Evolutionary conservation across 1,284 basidiomycete genomes (phyloP).

Genomic region (Agroathelia rolfsii): DNA sequence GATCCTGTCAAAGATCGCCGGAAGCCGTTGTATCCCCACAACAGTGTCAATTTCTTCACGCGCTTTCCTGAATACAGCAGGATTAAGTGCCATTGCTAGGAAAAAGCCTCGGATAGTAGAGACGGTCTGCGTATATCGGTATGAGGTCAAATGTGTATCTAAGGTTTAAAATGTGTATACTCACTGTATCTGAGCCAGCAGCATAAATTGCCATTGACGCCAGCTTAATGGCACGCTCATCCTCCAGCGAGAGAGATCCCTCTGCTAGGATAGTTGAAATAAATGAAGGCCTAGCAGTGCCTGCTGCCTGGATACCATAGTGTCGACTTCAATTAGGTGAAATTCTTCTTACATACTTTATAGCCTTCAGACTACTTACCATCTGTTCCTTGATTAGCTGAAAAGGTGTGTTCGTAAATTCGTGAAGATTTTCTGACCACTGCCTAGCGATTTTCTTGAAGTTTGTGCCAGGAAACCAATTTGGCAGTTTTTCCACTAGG

Average conservation of each 20-base stretch:
- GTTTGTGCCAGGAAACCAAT: conserved; percentile 55
- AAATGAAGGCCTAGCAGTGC: conserved; percentile 41
- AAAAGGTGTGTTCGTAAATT: conserved; percentile 46
- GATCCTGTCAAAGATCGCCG: conserved; percentile 48
- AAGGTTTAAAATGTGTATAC: conserved; percentile 10
- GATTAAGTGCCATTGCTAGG: conserved; percentile 42
- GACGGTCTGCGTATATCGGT: conserved; percentile 42
- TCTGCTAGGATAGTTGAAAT: conserved; percentile 38
- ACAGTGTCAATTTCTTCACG: conserved; percentile 55
- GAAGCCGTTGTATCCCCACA: conserved; percentile 50
- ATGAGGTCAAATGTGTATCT: conserved; percentile 2
- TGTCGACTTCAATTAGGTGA: no score
- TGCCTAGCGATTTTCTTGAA: conserved; percentile 43
- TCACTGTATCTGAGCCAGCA: conserved; percentile 46
- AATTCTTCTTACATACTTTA: neutral
- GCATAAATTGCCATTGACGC: conserved; percentile 49
- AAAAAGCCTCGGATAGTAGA: conserved; percentile 42
- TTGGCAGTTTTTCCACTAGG: conserved; percentile 49
- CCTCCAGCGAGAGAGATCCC: conserved; percentile 33
- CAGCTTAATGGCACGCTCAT: conserved; percentile 50
- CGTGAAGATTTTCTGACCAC: conserved; percentile 38
- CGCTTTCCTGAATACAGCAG: conserved; percentile 39
- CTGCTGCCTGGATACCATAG: conserved; percentile 33
- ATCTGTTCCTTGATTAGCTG: conserved; percentile 52
- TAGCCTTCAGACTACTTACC: conserved; percentile 23